Conservation (phyloP, 2,329 filamentous ascomycete species). For the Xylariaceae sp. region DNA sequence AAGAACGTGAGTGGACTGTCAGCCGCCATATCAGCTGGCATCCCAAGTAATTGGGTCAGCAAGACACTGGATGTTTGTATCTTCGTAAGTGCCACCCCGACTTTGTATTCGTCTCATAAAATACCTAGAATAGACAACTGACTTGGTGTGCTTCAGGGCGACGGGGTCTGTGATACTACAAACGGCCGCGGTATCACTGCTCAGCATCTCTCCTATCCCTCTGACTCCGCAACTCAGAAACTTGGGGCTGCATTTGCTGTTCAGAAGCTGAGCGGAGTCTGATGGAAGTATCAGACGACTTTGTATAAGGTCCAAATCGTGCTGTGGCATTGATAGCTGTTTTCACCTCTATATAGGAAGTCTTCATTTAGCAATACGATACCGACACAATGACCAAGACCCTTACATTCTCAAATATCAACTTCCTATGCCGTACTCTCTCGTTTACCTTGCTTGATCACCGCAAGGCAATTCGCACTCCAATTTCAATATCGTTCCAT, state of each 20-base stretch:
- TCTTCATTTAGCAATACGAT: no score
- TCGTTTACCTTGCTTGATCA: no score
- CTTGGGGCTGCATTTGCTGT: slow-evolving; percentile 4
- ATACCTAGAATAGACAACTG: background rate
- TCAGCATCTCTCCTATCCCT: slow-evolving; percentile 5
- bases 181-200: background rate
- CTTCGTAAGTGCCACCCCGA: slow-evolving; percentile 5
- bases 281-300: background rate
- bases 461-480: background rate
- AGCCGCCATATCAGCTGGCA: background rate
- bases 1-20: slow-evolving; percentile 4
- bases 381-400: no score
- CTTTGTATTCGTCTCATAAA: background rate
- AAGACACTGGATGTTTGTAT: slow-evolving; percentile 12
- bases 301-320: no score
- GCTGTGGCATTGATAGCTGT: no score
- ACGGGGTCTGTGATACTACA: slow-evolving; percentile 10
- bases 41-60: slow-evolving; percentile 6
- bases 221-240: slow-evolving; percentile 7
- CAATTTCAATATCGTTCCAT: slow-evolving; percentile 59
- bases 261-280: background rate
- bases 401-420: no score
- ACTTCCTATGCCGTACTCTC: no score
- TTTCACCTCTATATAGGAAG: no score
- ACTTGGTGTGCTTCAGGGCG: slow-evolving; percentile 2